phyloP scores from a whole-genome alignment of 2,329 filamentous ascomycete species.

The Alternaria sp. region DNA sequence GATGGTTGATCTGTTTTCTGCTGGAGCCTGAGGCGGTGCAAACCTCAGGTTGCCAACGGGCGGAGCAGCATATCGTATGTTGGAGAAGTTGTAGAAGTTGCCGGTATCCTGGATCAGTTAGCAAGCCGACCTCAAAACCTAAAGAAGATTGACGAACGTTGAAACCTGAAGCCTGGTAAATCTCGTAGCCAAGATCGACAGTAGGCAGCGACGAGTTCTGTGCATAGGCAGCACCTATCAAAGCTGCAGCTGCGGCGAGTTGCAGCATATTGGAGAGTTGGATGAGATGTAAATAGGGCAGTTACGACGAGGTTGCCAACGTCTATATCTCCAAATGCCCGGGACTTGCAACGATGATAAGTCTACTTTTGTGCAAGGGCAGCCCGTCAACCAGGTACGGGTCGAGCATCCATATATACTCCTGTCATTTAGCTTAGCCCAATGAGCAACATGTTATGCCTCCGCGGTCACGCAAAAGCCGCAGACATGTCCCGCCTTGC shows the following conservation, averaged over 20 bases:
- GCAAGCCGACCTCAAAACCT: not conserved
- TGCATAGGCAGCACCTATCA: slow-evolving; percentile 34
- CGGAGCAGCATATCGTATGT: slow-evolving; percentile 65
- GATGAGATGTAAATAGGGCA: not conserved
- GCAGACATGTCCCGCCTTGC: not conserved
- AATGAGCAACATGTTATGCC: slow-evolving; percentile 5
- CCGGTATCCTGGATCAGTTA: slow-evolving; percentile 43
- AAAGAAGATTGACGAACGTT: slow-evolving; percentile 48
- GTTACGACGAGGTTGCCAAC: not conserved
- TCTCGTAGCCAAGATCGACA: slow-evolving; percentile 64
- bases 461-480: slow-evolving; percentile 6
- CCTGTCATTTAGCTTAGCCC: slow-evolving; percentile 9
- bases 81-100: slow-evolving; percentile 64
- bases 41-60: slow-evolving; percentile 63
- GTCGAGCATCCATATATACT: slow-evolving; percentile 4
- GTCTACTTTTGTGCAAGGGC: not conserved
- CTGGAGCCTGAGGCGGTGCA: slow-evolving; percentile 56
- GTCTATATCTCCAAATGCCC: not conserved
- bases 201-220: slow-evolving; percentile 50
- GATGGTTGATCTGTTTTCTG: slow-evolving; percentile 55
- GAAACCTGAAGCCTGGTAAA: slow-evolving; percentile 58
- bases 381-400: not conserved
- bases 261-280: slow-evolving; percentile 30
- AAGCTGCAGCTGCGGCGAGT: slow-evolving; percentile 29
- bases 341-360: not conserved